Evolutionary conservation across 345 rosid genomes (phyloP).

Genomic region (Nephelium lappaceum): DNA sequence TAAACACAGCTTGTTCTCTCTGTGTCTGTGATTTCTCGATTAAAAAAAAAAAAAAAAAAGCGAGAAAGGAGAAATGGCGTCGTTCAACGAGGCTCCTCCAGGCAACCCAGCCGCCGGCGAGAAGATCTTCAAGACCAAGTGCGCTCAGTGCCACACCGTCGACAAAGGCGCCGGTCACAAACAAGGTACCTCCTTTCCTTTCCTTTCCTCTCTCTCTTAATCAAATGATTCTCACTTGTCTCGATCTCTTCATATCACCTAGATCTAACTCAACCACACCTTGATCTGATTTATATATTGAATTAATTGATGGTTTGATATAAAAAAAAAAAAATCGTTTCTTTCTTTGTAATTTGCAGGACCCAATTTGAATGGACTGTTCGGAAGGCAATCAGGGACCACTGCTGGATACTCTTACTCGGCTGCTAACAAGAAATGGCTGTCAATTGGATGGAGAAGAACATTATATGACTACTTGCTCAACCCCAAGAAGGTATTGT

Average conservation of each 20-base stretch:
- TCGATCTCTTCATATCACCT: not conserved
- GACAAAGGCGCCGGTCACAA: conserved; percentile 97
- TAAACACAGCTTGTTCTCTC: not conserved
- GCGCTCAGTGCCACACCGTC: conserved; percentile 90
- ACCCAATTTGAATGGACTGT: conserved; percentile 85
- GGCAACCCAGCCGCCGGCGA: conserved; percentile 73
- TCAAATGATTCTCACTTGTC: not conserved
- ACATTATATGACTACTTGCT: conserved; percentile 83
- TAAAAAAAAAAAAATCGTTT: not conserved
- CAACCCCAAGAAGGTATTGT: conserved; percentile 83
- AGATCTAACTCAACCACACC: not conserved
- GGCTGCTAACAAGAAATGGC: conserved; percentile 93
- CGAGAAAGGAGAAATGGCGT: conserved; percentile 50
- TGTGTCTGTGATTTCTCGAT: not conserved
- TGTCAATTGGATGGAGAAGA: conserved; percentile 82
- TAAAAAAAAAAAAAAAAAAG: not conserved
- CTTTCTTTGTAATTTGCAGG: conserved; percentile 42
- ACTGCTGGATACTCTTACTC: conserved; percentile 78
- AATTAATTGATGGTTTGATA: not conserved
- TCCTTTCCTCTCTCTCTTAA: not conserved
- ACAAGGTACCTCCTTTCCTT: conserved; percentile 76
- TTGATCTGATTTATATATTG: not conserved
- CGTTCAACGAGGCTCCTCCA: conserved; percentile 83
- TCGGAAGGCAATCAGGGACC: conserved; percentile 88
- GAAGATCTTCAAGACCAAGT: conserved; percentile 88